Conservation (phyloP, 768 basidiomycete genomes). For the Xerocomellus intermedius region DNA sequence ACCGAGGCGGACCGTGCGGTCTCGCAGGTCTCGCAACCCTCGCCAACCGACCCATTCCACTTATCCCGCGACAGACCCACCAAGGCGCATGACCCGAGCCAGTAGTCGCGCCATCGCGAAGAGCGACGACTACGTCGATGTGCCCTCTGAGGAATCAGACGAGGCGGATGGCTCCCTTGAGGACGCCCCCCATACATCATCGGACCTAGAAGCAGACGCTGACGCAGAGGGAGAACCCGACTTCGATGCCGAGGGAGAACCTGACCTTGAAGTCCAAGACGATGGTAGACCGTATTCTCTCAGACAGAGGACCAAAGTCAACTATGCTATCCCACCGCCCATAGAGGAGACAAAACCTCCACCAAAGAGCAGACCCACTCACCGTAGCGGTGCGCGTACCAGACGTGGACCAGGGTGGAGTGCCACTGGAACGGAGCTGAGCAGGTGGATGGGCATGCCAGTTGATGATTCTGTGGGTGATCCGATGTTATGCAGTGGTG, state of each 20-base stretch:
- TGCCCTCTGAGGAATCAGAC: conserved; percentile 48
- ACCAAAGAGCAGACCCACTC: conserved; percentile 38
- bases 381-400: conserved; percentile 38
- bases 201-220: conserved; percentile 35
- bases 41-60: conserved; percentile 21
- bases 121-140: conserved; percentile 52
- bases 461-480: conserved; percentile 66
- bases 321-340: conserved; percentile 81
- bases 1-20: conserved; percentile 16
- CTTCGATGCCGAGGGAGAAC: conserved; percentile 38
- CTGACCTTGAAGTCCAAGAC: conserved; percentile 40
- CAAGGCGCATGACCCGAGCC: conserved; percentile 23
- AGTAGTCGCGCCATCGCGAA: conserved; percentile 32
- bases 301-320: conserved; percentile 61
- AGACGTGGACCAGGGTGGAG: conserved; percentile 70
- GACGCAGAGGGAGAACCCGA: conserved; percentile 42
- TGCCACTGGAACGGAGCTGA: conserved; percentile 72
- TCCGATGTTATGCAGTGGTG: not conserved
- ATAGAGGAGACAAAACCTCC: conserved; percentile 61
- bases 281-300: conserved; percentile 52
- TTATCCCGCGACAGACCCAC: not conserved
- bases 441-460: conserved; percentile 72
- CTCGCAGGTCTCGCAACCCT: conserved; percentile 21
- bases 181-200: conserved; percentile 45
- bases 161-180: conserved; percentile 62